phyloP scores from a whole-genome alignment of 257 asterid genomes.

The Rehmannia glutinosa region DNA sequence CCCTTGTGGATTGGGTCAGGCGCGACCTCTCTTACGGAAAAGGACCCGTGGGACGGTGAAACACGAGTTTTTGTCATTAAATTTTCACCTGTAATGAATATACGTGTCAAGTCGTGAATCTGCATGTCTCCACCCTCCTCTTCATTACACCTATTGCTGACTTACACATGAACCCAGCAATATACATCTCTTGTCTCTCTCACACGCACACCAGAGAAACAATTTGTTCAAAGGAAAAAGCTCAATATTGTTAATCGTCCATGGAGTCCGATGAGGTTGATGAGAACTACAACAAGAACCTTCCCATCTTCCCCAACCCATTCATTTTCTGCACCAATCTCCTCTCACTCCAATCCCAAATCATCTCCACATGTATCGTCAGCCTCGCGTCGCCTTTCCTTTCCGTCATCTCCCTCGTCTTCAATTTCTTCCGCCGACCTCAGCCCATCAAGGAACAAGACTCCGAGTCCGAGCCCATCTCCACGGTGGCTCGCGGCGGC shows the following conservation, averaged over 20 bases:
- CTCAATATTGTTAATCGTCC: neutral
- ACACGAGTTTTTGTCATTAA: too few species aligned
- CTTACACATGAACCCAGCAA: too few species aligned
- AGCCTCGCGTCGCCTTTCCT: conserved; percentile 26
- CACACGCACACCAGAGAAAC: too few species aligned
- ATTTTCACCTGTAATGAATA: neutral
- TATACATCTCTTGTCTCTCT: too few species aligned
- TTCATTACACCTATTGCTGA: conserved; percentile 17
- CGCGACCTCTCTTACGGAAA: too few species aligned
- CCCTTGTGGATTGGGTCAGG: too few species aligned
- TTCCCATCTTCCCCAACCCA: conserved; percentile 22
- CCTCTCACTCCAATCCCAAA: conserved; percentile 30
- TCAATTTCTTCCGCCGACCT: conserved; percentile 10
- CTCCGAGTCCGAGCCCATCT: neutral
- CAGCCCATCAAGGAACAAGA: neutral
- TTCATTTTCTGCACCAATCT: conserved; percentile 33
- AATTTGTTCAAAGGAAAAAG: too few species aligned
- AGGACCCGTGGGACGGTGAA: too few species aligned
- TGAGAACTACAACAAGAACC: neutral
- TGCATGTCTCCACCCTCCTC: conserved; percentile 15
- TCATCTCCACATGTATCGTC: conserved; percentile 23
- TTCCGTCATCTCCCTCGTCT: conserved; percentile 17
- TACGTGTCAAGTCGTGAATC: conserved; percentile 23
- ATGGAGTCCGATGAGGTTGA: conserved; percentile 21
- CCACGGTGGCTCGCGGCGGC: conserved; percentile 4